phyloP scores from a whole-genome alignment of 768 basidiomycete species.

The Kwoniella sp. region DNA sequence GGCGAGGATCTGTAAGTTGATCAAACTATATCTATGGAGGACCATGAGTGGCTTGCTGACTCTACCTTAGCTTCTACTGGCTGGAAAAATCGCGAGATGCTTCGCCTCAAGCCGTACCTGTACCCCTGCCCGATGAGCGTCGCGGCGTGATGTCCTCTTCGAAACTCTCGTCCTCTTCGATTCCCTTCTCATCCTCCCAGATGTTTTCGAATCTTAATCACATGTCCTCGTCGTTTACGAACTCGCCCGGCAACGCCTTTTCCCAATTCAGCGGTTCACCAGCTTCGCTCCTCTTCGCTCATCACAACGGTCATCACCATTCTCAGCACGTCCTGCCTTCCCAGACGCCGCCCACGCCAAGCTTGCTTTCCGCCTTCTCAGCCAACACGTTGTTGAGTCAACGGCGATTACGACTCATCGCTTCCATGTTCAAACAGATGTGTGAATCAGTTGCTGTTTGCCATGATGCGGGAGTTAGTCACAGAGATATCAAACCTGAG shows the following conservation, averaged over 20 bases:
- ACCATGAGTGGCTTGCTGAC: neutral
- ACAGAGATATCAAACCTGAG: constrained; percentile 98
- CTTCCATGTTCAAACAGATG: constrained; percentile 98
- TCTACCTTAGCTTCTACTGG: constrained; percentile 73
- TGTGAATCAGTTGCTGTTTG: constrained; percentile 95
- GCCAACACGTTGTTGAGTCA: constrained; percentile 78
- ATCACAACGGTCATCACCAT: constrained; percentile 37
- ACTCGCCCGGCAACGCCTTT: constrained; percentile 46
- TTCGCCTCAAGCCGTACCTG: constrained; percentile 43
- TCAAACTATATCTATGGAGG: neutral
- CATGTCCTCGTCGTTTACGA: constrained; percentile 42
- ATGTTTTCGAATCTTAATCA: constrained; percentile 39
- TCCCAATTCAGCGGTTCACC: constrained; percentile 41
- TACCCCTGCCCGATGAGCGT: constrained; percentile 38
- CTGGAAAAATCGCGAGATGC: constrained; percentile 87
- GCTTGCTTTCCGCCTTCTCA: constrained; percentile 78
- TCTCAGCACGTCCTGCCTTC: constrained; percentile 21
- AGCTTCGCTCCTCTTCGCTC: constrained; percentile 48
- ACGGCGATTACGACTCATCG: constrained; percentile 85
- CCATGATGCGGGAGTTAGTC: constrained; percentile 85
- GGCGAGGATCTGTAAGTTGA: constrained; percentile 81
- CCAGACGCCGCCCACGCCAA: constrained; percentile 78
- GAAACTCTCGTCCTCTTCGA: constrained; percentile 53
- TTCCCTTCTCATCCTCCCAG: constrained; percentile 53
- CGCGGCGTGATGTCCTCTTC: constrained; percentile 48